phyloP scores from a whole-genome alignment of 495 filamentous ascomycete genomes.

The Aspergillus cavernicola region DNA sequence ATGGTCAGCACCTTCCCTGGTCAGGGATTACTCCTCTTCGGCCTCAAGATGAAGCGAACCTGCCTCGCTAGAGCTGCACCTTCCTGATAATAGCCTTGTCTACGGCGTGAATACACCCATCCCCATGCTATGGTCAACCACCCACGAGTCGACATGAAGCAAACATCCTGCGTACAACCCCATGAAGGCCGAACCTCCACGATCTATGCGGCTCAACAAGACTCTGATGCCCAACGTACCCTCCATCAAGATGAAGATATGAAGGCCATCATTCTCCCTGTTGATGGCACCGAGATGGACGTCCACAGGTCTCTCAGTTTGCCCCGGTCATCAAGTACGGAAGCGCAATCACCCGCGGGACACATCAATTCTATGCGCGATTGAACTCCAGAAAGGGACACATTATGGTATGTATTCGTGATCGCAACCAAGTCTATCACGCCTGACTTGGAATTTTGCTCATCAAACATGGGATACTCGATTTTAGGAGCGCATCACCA shows the following conservation, averaged over 20 bases:
- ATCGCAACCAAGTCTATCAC: neutral
- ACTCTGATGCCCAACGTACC: neutral
- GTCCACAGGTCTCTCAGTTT: neutral
- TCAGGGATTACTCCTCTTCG: neutral
- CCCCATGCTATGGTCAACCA: too few relatives aligned
- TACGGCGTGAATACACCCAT: neutral
- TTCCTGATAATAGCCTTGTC: neutral
- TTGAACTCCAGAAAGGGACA: neutral
- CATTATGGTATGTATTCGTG: neutral
- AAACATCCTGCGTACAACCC: neutral
- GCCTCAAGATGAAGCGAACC: neutral
- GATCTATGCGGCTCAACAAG: constrained; percentile 3
- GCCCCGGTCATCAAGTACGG: neutral
- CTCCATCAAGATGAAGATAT: neutral
- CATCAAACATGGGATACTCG: neutral
- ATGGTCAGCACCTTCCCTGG: neutral
- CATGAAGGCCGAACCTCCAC: neutral
- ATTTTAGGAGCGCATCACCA: neutral
- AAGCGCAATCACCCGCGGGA: neutral
- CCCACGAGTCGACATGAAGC: neutral
- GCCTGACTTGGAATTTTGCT: neutral
- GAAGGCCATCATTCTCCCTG: neutral
- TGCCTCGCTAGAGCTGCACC: neutral
- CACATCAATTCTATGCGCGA: neutral
- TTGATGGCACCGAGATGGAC: neutral